Conservation (phyloP, 2,329 filamentous ascomycete species). For the Mariannaea elegans region DNA sequence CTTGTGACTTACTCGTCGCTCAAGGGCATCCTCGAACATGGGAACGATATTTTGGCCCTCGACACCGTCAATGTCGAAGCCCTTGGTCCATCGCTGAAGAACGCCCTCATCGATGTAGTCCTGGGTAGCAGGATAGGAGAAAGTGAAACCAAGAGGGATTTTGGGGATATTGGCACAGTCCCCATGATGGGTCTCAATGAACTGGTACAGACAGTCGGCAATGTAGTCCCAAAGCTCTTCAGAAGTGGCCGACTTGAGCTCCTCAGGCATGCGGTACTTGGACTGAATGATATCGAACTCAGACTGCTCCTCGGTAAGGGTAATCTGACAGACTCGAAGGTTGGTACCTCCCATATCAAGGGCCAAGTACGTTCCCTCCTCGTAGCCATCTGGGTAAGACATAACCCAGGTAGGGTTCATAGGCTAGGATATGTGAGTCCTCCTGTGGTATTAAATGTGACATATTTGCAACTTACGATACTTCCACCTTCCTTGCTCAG, state of each 20-base stretch:
- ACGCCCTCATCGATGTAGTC: constrained; percentile 93
- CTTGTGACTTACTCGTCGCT: constrained; percentile 55
- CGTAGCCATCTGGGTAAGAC: constrained; percentile 84
- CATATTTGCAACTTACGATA: constrained; percentile 73
- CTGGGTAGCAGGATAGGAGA: constrained; percentile 94
- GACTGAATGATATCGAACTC: constrained; percentile 96
- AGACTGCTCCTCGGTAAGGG: constrained; percentile 84
- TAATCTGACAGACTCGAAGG: constrained; percentile 92
- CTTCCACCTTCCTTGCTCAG: constrained; percentile 87
- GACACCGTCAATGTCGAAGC: constrained; percentile 91
- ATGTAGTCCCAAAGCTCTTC: constrained; percentile 96
- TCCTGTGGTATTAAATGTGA: background rate
- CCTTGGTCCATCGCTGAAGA: constrained; percentile 96
- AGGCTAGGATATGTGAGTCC: constrained; percentile 64
- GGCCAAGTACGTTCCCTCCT: constrained; percentile 87
- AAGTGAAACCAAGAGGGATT: constrained; percentile 90
- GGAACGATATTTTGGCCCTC: constrained; percentile 92
- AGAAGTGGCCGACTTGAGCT: constrained; percentile 84
- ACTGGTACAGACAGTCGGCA: constrained; percentile 90
- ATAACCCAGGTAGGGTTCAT: constrained; percentile 99
- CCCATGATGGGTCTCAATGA: constrained; percentile 85
- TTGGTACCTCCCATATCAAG: constrained; percentile 98
- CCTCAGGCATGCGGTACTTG: constrained; percentile 94
- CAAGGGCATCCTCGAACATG: constrained; percentile 82
- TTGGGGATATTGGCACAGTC: constrained; percentile 68